A percentile compares a stretch with the other conserved stretches of the same genome.
phyloP scores from a whole-genome alignment of 495 filamentous ascomycete genomes.

The Cryomyces minteri region DNA sequence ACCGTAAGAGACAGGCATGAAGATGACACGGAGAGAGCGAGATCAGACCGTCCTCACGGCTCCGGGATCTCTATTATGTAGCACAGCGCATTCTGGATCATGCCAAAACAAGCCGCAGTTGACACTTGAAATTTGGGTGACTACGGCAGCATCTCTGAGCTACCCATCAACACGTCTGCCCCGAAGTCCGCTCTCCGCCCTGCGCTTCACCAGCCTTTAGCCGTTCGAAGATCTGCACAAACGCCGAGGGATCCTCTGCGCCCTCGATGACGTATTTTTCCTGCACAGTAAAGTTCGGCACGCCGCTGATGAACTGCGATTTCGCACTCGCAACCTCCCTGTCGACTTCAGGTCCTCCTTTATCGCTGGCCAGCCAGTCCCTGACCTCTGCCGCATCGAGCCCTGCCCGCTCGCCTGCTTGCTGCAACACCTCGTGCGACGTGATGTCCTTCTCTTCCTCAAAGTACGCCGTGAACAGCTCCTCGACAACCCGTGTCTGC shows the following conservation, averaged over 20 bases:
- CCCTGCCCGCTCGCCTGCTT: conserved; percentile 44
- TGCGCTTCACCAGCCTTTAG: conserved; percentile 9
- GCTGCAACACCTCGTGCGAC: conserved; percentile 33
- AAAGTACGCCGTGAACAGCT: conserved; percentile 56
- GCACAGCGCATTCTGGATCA: too few relatives aligned
- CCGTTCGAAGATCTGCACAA: conserved; percentile 18
- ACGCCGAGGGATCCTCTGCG: conserved; percentile 20
- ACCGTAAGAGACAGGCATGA: too few relatives aligned
- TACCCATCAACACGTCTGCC: background rate
- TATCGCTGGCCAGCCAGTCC: conserved; percentile 41
- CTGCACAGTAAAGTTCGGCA: conserved; percentile 44
- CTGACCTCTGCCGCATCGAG: conserved; percentile 38
- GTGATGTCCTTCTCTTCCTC: conserved; percentile 68
- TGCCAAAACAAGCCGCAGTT: too few relatives aligned
- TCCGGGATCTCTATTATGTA: too few relatives aligned
- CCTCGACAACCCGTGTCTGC: conserved; percentile 45
- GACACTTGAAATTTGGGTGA: too few relatives aligned
- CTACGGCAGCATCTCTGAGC: too few relatives aligned
- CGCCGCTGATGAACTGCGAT: conserved; percentile 39
- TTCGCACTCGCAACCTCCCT: conserved; percentile 43
- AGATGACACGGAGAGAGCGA: too few relatives aligned
- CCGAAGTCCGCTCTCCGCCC: background rate
- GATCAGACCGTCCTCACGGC: too few relatives aligned
- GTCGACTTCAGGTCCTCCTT: conserved; percentile 53
- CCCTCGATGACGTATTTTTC: conserved; percentile 17